Base-by-base conservation (phyloP, 345 rosid species). In the Noccaea caerulescens region DNA sequence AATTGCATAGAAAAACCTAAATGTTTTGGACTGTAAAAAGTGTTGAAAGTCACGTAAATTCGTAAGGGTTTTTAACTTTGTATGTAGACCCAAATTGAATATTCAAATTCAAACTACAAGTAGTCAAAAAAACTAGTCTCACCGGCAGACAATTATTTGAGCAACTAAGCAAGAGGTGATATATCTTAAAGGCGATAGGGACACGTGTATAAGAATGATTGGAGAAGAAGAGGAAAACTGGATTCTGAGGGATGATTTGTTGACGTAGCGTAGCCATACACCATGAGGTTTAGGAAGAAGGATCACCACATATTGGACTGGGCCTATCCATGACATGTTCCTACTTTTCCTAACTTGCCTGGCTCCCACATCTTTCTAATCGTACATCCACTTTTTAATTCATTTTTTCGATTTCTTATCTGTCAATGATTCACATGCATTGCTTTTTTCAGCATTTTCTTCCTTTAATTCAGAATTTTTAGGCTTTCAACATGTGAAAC, bases 381-480 rank as follows among this genome's bases (percentile, higher is more conserved):
- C 68, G 73, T 60, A 75, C 73, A 52, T 68, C 63, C 69, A 60
- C 72, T 74, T 74, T 67, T 33, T 33, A 43, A 34, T 18, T 52
- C 69, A n/a, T 42, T 39, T 5, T 10, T 50, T n/a, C 11, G 3
- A 16, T 49, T 74, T 68, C 63, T 52, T 60, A 68, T 61, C 78
- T 75, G 78, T 75, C 73, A 68, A 68, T 75, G 23, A 45, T 61
- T 75, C 78, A 75, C 69, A 75, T 75, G 79, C 58, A 36, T 7
- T 62, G 58, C 41, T 66, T 42, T 11, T 58, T 47, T 12, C 65
- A 66, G 43, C 68, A 67, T 74, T 59, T 60, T 68, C 61, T 51
- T 66, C 52, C 49, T 73, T 66, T 41, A 51, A 59, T 60, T 68
- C 51, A 59, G 63, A 75, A 75, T 60, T 68, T 58, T 60, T 75